Evolutionary conservation across 768 basidiomycete species (phyloP).

Genomic region (Russula griseocarnosa): DNA sequence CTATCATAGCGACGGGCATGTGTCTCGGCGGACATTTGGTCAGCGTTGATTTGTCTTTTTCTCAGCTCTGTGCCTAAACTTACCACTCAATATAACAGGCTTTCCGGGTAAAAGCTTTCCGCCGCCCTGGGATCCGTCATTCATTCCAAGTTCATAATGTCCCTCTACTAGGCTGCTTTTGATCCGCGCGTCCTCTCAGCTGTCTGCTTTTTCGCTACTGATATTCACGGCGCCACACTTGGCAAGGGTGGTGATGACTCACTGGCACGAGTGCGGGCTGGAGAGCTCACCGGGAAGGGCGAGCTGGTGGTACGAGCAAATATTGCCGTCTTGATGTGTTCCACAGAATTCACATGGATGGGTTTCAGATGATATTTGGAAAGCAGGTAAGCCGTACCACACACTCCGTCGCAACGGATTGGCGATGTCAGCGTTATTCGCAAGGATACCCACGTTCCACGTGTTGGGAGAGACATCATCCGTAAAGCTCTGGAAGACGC

Average conservation of each 20-base stretch:
- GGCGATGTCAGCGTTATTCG: not conserved
- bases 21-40: conserved; percentile 86
- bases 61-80: conserved; percentile 34
- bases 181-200: conserved; percentile 76
- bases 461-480: conserved; percentile 80
- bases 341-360: not conserved
- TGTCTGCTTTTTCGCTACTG: conserved; percentile 95
- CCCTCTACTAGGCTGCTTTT: conserved; percentile 67
- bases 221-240: conserved; percentile 83
- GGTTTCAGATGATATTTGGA: conserved; percentile 85
- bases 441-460: conserved; percentile 90
- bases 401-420: not conserved
- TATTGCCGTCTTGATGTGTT: not conserved
- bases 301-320: conserved; percentile 69
- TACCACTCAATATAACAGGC: too few relatives aligned
- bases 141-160: not conserved
- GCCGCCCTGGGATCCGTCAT: not conserved
- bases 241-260: conserved; percentile 78
- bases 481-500: conserved; percentile 80
- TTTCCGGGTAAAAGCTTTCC: conserved; percentile 42
- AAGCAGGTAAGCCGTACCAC: conserved; percentile 60
- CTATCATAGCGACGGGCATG: conserved; percentile 86
- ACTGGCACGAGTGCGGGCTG: conserved; percentile 64
- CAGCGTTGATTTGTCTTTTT: conserved; percentile 30
- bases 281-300: conserved; percentile 73